phyloP scores from a whole-genome alignment of 208 protist species.

The Leishmania aethiopica region DNA sequence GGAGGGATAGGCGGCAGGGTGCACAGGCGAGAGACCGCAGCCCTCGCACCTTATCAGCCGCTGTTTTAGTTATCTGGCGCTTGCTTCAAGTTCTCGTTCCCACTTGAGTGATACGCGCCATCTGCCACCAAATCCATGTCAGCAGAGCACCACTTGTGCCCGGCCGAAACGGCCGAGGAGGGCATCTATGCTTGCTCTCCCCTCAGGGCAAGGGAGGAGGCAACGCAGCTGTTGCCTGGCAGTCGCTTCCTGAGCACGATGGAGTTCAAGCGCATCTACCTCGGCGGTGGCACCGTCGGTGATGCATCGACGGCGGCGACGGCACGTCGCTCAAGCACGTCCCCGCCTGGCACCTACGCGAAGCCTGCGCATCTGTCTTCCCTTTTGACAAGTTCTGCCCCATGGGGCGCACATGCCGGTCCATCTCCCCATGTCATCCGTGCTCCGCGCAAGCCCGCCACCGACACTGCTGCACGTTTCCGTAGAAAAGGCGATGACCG shows the following conservation, averaged over 20 bases:
- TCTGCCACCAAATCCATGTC: conserved; percentile 1
- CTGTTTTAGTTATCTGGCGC: neutral
- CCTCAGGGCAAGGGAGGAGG: conserved; percentile 19
- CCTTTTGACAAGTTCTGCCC: neutral
- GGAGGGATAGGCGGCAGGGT: neutral
- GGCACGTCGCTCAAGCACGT: neutral
- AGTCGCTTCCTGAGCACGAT: conserved; percentile 47
- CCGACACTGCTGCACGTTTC: neutral
- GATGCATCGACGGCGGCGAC: neutral
- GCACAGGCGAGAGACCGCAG: neutral
- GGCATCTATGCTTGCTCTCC: conserved; percentile 32
- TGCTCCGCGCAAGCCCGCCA: neutral
- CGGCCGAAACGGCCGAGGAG: neutral
- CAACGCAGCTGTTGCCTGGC: conserved; percentile 4
- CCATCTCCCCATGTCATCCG: neutral
- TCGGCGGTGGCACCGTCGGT: conserved; percentile 9
- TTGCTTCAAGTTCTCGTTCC: neutral
- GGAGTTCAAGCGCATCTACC: conserved; percentile 57
- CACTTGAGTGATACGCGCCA: neutral
- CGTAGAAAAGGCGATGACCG: neutral
- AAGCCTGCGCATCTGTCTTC: no score
- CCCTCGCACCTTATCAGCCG: neutral
- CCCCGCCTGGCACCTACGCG: neutral
- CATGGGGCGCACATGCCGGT: neutral
- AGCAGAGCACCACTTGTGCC: neutral